Conservation (phyloP, 805 yeast genomes). For the Wickerhamiella musiphila region DNA sequence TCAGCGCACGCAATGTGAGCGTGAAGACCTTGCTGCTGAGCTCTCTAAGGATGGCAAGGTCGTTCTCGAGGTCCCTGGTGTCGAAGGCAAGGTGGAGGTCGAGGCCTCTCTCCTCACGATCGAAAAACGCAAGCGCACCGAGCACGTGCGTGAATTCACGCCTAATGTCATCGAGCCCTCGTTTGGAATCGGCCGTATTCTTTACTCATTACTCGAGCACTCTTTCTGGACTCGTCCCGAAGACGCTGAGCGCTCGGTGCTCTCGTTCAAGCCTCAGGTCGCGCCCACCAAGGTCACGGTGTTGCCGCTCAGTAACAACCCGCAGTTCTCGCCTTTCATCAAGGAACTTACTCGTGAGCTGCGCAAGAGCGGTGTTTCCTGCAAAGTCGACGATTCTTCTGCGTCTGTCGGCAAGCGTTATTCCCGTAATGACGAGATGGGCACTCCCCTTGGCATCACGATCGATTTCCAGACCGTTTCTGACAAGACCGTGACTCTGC, state of each 20-base stretch:
- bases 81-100: conserved; percentile 45
- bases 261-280: conserved; percentile 85
- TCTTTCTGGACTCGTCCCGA: conserved; percentile 89
- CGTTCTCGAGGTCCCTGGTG: conserved; percentile 46
- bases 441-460: conserved; percentile 97
- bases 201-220: conserved; percentile 87
- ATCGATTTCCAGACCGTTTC: conserved; percentile 84
- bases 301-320: conserved; percentile 81
- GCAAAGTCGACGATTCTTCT: conserved; percentile 91
- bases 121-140: conserved; percentile 60
- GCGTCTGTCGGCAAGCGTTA: conserved; percentile 97
- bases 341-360: conserved; percentile 50
- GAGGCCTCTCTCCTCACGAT: conserved; percentile 58
- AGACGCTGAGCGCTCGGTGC: conserved; percentile 70
- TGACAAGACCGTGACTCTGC: conserved; percentile 77
- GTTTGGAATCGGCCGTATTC: conserved; percentile 95
- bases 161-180: conserved; percentile 99
- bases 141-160: conserved; percentile 85
- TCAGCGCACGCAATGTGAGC: conserved; percentile 66
- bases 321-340: conserved; percentile 60
- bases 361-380: conserved; percentile 71
- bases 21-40: conserved; percentile 58
- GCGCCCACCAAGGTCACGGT: conserved; percentile 96
- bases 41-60: conserved; percentile 47
- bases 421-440: conserved; percentile 95